These are phyloP conservation scores for Bretschneidera sinensis DNA, from an alignment of 345 rosid species.

Conservation along the genomic window DNA sequence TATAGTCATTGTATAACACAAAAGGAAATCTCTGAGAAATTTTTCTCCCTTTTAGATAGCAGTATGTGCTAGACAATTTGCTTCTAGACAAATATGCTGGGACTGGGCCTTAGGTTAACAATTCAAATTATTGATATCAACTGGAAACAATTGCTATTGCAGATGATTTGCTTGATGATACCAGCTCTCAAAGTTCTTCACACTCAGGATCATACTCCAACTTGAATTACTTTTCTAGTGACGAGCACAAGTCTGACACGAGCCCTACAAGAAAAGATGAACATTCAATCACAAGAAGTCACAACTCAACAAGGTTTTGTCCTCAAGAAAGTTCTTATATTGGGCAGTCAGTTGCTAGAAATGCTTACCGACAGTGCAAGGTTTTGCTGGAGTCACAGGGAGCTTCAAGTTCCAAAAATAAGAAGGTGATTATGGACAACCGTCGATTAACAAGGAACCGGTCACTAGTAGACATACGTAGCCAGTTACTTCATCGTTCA, in stretches of 20 bases:
- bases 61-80: too few relatives aligned
- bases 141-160: slow-evolving; percentile 30
- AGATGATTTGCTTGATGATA: slow-evolving; percentile 62
- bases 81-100: background rate
- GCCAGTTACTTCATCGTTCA: slow-evolving; percentile 52
- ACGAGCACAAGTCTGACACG: slow-evolving; percentile 34
- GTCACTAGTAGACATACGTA: slow-evolving; percentile 62
- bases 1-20: too few relatives aligned
- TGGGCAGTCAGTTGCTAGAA: slow-evolving; percentile 15
- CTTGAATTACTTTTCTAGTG: slow-evolving; percentile 43
- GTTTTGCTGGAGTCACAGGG: slow-evolving; percentile 28
- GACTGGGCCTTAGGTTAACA: background rate
- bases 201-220: slow-evolving; percentile 54
- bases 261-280: slow-evolving; percentile 22
- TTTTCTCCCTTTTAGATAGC: too few relatives aligned
- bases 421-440: slow-evolving; percentile 20
- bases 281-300: slow-evolving; percentile 23
- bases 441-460: slow-evolving; percentile 51
- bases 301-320: slow-evolving; percentile 49
- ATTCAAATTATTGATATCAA: slow-evolving; percentile 9
- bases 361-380: slow-evolving; percentile 30
- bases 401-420: slow-evolving; percentile 36
- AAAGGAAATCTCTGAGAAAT: too few relatives aligned
- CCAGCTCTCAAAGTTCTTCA: slow-evolving; percentile 62
- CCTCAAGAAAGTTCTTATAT: slow-evolving; percentile 35